Percentiles rank a stretch among this genome's conserved stretches.
Evolutionary conservation across 208 protist genomes (phyloP).

Genomic region (Polymyxa betae): DNA sequence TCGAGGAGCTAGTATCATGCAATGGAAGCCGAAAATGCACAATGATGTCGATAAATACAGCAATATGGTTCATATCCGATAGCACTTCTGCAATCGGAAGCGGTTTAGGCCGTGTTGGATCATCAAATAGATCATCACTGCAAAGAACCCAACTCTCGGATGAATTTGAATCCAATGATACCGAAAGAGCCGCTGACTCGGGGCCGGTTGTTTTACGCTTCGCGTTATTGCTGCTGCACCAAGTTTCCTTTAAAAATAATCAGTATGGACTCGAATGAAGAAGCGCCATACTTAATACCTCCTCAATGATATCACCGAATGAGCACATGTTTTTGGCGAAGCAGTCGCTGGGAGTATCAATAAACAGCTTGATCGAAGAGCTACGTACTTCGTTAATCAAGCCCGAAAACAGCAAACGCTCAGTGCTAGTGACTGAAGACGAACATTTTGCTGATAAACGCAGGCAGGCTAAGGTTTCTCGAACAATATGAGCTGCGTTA

Average conservation of each 20-base stretch:
- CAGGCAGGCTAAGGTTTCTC: conserved; percentile 13
- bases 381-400: background rate
- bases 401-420: background rate
- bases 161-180: background rate
- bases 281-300: background rate
- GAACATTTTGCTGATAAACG: conserved; percentile 4
- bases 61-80: background rate
- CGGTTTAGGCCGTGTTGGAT: background rate
- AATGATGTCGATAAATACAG: background rate
- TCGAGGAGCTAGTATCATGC: background rate
- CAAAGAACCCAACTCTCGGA: conserved; percentile 18
- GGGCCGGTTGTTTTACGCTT: too few species aligned
- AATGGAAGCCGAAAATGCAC: background rate
- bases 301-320: background rate
- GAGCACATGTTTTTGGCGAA: conserved; percentile 8
- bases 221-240: background rate
- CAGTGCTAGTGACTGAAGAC: background rate
- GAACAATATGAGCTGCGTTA: background rate
- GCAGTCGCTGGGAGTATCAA: background rate
- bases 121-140: background rate
- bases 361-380: background rate
- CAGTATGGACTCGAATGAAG: background rate
- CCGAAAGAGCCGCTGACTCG: background rate
- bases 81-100: background rate
- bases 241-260: conserved; percentile 9